Evolutionary conservation across 2,329 filamentous ascomycete species (phyloP).

Genomic region (Colletotrichum destructivum): DNA sequence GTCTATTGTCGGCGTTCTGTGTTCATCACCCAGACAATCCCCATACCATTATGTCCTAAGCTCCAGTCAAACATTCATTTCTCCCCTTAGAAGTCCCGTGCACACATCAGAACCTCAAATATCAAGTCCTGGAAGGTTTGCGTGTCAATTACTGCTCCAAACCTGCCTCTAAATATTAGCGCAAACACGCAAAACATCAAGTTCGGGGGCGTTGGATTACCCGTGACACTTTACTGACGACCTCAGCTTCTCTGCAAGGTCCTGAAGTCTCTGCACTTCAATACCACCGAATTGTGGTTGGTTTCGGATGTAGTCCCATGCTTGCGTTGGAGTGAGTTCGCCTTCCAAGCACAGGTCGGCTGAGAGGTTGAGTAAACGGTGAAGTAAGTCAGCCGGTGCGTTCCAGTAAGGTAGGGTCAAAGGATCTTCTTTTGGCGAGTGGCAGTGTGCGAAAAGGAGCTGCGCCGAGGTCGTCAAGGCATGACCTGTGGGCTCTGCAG

Average conservation of each 20-base stretch:
- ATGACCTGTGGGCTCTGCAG: constrained; percentile 47
- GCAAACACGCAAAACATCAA: not conserved
- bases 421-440: not conserved
- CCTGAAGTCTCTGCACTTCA: constrained; percentile 47
- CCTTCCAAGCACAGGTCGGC: constrained; percentile 48
- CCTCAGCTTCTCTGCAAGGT: constrained; percentile 48
- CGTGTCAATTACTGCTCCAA: constrained; percentile 32
- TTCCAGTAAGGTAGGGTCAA: constrained; percentile 19
- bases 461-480: constrained; percentile 48
- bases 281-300: constrained; percentile 52
- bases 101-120: constrained; percentile 11
- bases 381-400: constrained; percentile 45
- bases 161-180: constrained; percentile 6
- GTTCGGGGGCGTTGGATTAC: constrained; percentile 26
- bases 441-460: constrained; percentile 33
- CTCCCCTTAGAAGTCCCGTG: not conserved
- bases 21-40: no score
- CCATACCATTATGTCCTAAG: no score
- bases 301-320: constrained; percentile 53
- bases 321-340: constrained; percentile 57
- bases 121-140: constrained; percentile 22
- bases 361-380: constrained; percentile 47
- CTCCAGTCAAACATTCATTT: not conserved
- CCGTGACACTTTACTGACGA: constrained; percentile 56
- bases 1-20: no score